A percentile compares a stretch with the other conserved stretches of the same genome.
These are phyloP conservation scores for Fusarium pseudonygamai DNA, from an alignment of 2,329 filamentous ascomycete species.

Conservation along the genomic window DNA sequence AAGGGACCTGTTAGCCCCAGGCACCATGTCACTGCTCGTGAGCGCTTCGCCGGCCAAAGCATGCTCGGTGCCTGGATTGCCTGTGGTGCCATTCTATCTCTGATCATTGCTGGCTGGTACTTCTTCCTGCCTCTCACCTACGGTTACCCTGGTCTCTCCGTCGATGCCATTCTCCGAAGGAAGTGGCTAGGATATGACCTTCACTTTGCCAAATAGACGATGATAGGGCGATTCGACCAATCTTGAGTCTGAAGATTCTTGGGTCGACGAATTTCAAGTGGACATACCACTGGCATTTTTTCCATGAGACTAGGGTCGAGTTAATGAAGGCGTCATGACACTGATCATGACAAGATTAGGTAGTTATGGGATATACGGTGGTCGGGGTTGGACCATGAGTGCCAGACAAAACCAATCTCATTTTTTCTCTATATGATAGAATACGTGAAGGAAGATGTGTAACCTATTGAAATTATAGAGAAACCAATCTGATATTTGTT, in stretches of 20 bases:
- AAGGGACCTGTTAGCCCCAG: slow-evolving; percentile 56
- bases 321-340: not conserved
- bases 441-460: slow-evolving; percentile 4
- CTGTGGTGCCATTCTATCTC: slow-evolving; percentile 71
- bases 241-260: not conserved
- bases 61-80: slow-evolving; percentile 83
- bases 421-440: slow-evolving; percentile 18
- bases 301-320: not conserved
- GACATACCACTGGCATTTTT: not conserved
- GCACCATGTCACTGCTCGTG: slow-evolving; percentile 79
- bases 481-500: slow-evolving; percentile 17
- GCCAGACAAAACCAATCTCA: slow-evolving; percentile 23
- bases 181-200: slow-evolving; percentile 98
- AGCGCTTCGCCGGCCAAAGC: slow-evolving; percentile 83
- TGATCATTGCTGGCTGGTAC: slow-evolving; percentile 81
- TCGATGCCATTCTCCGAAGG: slow-evolving; percentile 80
- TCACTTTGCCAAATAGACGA: slow-evolving; percentile 92
- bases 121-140: slow-evolving; percentile 97
- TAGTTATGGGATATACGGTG: not conserved
- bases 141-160: slow-evolving; percentile 86
- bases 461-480: slow-evolving; percentile 10
- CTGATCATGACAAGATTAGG: not conserved
- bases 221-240: not conserved
- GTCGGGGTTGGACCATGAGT: slow-evolving; percentile 13
- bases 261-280: not conserved